These are phyloP conservation scores for Cocos nucifera DNA, from an alignment of 176 grass and related monocot genomes.

Conservation along the genomic window DNA sequence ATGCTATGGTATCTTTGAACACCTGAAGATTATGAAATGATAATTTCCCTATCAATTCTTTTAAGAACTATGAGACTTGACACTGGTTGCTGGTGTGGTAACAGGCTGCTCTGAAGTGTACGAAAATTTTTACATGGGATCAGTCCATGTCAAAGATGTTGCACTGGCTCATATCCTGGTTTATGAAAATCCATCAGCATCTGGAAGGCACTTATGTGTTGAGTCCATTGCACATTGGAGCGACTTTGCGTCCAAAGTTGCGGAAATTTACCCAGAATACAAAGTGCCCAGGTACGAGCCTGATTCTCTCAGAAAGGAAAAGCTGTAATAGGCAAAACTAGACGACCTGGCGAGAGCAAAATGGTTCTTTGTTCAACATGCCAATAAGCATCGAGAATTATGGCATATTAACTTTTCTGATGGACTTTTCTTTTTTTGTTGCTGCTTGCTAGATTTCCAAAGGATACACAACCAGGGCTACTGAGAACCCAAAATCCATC, in stretches of 20 bases:
- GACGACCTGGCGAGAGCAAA: no score
- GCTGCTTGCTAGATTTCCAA: slow-evolving; percentile 28
- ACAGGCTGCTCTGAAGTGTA: slow-evolving; percentile 67
- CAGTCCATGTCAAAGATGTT: slow-evolving; percentile 79
- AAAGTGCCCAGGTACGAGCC: slow-evolving; percentile 45
- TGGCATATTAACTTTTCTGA: background rate
- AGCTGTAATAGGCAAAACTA: background rate
- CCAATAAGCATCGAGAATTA: no score
- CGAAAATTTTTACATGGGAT: slow-evolving; percentile 46
- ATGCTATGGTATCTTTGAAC: no score
- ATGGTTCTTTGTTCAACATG: background rate
- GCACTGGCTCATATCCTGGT: slow-evolving; percentile 58
- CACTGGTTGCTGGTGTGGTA: background rate
- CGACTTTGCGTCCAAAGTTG: slow-evolving; percentile 52
- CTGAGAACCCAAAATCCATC: slow-evolving; percentile 39
- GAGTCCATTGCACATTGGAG: slow-evolving; percentile 65
- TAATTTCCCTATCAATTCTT: no score
- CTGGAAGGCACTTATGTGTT: slow-evolving; percentile 76
- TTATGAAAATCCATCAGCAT: slow-evolving; percentile 56
- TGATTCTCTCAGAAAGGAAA: background rate
- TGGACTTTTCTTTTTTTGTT: background rate
- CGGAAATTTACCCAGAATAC: slow-evolving; percentile 58
- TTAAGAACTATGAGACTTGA: background rate
- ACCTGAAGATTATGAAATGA: no score
- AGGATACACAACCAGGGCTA: slow-evolving; percentile 71